These are phyloP conservation scores for Oehlia diaphana DNA, from an alignment of 192 early-diverging fungal genomes.

Conservation along the genomic window DNA sequence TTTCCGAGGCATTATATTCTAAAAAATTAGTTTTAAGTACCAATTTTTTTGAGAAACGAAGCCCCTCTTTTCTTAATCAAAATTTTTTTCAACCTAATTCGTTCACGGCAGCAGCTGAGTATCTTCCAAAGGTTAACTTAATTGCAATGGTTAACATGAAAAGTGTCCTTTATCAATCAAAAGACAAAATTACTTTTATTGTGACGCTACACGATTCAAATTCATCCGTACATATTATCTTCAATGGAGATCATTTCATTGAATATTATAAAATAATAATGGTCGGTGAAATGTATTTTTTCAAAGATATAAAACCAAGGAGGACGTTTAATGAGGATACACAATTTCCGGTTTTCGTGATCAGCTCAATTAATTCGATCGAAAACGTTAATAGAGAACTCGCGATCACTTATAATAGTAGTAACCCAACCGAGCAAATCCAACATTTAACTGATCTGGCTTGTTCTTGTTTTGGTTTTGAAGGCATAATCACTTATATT, in stretches of 20 bases:
- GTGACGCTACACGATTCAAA: neutral
- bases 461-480: neutral
- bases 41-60: neutral
- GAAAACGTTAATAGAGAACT: neutral
- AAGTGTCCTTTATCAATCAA: neutral
- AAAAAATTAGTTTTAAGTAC: neutral
- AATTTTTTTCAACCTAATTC: neutral
- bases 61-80: neutral
- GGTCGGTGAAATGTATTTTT: neutral
- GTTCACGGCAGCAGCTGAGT: neutral
- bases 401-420: neutral
- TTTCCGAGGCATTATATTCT: neutral
- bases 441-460: neutral
- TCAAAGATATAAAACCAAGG: neutral
- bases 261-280: neutral
- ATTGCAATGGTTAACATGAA: neutral
- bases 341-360: neutral
- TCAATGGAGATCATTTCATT: neutral
- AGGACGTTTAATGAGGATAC: neutral
- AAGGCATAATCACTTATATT: neutral
- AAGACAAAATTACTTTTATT: neutral
- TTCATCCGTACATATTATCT: neutral
- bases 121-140: neutral
- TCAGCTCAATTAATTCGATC: neutral
- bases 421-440: neutral